Conservation (phyloP, 2,329 filamentous ascomycete species). For the Thelonectria olida region DNA sequence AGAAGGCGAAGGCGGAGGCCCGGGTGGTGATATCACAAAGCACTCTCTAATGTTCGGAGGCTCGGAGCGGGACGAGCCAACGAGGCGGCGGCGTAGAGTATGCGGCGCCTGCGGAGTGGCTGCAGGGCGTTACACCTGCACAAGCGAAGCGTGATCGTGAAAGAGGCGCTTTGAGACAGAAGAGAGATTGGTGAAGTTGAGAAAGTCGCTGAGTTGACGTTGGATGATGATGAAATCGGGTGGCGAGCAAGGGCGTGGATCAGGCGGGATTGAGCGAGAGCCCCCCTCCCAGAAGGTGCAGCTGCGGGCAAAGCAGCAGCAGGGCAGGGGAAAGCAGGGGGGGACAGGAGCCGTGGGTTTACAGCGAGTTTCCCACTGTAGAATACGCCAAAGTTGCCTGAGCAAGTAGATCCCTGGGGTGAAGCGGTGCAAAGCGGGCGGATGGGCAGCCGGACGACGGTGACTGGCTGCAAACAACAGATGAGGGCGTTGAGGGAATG, state of each 20-base stretch:
- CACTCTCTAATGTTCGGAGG: conserved; percentile 38
- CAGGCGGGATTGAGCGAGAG: conserved; percentile 29
- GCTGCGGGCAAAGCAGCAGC: conserved; percentile 21
- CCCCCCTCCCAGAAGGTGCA: conserved; percentile 11
- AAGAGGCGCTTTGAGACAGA: neutral
- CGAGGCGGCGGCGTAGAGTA: conserved; percentile 31
- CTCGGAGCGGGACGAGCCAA: conserved; percentile 38
- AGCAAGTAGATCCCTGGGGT: neutral
- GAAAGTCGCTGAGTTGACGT: conserved; percentile 28
- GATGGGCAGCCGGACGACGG: conserved; percentile 5
- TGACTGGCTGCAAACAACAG: conserved; percentile 3
- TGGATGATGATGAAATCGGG: conserved; percentile 40
- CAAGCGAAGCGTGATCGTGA: neutral
- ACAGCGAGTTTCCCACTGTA: conserved; percentile 17
- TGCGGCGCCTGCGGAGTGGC: conserved; percentile 12
- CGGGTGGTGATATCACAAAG: conserved; percentile 33
- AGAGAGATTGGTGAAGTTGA: conserved; percentile 28
- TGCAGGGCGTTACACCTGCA: neutral
- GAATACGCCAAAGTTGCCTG: neutral
- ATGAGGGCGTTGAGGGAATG: neutral
- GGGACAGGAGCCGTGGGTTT: conserved; percentile 8
- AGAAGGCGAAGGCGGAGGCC: conserved; percentile 2
- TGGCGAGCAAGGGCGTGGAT: conserved; percentile 26
- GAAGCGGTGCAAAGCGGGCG: neutral
- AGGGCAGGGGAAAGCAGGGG: neutral